phyloP scores from a whole-genome alignment of 345 rosid species.

The Brassica rapa region DNA sequence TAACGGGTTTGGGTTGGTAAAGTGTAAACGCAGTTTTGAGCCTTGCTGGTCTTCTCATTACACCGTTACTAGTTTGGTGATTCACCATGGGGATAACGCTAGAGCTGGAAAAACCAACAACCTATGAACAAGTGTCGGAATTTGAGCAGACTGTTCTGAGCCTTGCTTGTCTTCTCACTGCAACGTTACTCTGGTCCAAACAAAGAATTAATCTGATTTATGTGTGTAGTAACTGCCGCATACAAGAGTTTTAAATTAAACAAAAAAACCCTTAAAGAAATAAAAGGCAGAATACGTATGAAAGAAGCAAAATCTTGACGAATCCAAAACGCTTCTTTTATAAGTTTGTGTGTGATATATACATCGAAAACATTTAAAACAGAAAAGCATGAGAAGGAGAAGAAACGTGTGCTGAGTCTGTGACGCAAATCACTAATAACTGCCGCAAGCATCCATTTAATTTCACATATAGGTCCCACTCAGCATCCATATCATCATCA shows the following conservation, averaged over 20 bases:
- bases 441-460: constrained; percentile 13
- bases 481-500: not conserved
- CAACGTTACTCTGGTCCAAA: not conserved
- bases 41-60: no score
- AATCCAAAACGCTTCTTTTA: constrained; percentile 36
- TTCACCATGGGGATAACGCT: not conserved
- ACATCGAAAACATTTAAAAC: constrained; percentile 1
- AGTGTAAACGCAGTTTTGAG: constrained; percentile 4
- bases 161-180: constrained; percentile 14
- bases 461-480: constrained; percentile 11
- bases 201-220: not conserved
- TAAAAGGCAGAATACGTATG: constrained; percentile 26
- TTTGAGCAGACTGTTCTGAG: constrained; percentile 33
- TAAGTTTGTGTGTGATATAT: constrained; percentile 14
- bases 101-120: not conserved
- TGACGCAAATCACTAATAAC: constrained; percentile 18
- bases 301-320: constrained; percentile 33
- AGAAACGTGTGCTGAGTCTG: constrained; percentile 25
- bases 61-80: not conserved
- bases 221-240: not conserved
- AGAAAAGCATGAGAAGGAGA: constrained; percentile 13
- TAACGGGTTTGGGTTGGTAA: constrained; percentile 4
- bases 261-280: not conserved
- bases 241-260: not conserved
- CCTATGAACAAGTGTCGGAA: constrained; percentile 33